phyloP scores from a whole-genome alignment of 2,329 filamentous ascomycete species.

The Fusarium continuum region DNA sequence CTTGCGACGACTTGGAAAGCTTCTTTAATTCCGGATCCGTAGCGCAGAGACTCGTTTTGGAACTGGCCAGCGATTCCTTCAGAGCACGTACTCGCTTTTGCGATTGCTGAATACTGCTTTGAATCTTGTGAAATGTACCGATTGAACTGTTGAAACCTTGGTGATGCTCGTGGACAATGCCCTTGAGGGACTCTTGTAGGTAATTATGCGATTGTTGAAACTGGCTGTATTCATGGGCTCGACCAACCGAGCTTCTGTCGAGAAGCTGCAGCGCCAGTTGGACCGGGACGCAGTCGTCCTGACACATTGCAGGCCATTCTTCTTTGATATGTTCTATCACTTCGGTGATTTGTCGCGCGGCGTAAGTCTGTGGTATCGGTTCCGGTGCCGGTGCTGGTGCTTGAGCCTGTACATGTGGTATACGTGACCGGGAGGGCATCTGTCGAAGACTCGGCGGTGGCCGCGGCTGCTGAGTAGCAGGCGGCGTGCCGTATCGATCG shows the following conservation, averaged over 20 bases:
- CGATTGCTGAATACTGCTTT: slow-evolving; percentile 87
- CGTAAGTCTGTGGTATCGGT: slow-evolving; percentile 58
- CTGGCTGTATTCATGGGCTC: slow-evolving; percentile 85
- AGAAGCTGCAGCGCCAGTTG: slow-evolving; percentile 95
- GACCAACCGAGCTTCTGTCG: slow-evolving; percentile 90
- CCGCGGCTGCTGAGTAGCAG: slow-evolving; percentile 42
- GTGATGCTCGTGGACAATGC: slow-evolving; percentile 97
- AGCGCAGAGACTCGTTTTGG: slow-evolving; percentile 82
- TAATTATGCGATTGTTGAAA: slow-evolving; percentile 87
- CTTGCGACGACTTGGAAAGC: slow-evolving; percentile 85
- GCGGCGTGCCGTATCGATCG: slow-evolving; percentile 54
- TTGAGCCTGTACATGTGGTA: slow-evolving; percentile 39
- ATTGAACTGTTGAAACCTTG: slow-evolving; percentile 99
- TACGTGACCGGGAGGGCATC: slow-evolving; percentile 50
- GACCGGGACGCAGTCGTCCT: slow-evolving; percentile 88
- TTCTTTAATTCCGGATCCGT: slow-evolving; percentile 93
- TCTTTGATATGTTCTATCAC: slow-evolving; percentile 84
- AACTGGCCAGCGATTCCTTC: slow-evolving; percentile 82
- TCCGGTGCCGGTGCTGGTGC: not conserved
- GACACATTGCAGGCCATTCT: slow-evolving; percentile 93
- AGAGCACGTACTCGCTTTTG: slow-evolving; percentile 85
- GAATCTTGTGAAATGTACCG: slow-evolving; percentile 98
- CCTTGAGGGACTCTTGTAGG: slow-evolving; percentile 91
- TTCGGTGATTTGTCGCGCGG: slow-evolving; percentile 65
- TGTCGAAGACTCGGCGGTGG: slow-evolving; percentile 45